Evolutionary conservation across 2,329 filamentous ascomycete species (phyloP).

Genomic region (Coccinonectria pachysandricola): DNA sequence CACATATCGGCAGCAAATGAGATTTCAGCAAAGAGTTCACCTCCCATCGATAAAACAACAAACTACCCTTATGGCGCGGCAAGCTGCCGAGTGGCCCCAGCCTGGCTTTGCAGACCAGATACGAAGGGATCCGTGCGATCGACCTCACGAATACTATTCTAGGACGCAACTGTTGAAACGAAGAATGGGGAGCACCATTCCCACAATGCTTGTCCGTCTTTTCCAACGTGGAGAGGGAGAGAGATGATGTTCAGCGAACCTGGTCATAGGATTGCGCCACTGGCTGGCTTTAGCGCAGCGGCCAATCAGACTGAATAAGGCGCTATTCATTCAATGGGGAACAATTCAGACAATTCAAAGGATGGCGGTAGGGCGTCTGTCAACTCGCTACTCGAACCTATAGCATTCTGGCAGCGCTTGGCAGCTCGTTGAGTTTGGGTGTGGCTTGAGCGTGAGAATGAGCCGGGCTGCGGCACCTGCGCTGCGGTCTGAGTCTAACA

Average conservation of each 20-base stretch:
- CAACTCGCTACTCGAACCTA: slow-evolving; percentile 10
- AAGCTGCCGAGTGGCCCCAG: too few species aligned
- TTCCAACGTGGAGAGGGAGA: slow-evolving; percentile 2
- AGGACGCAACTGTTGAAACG: too few species aligned
- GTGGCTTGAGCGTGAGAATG: slow-evolving; percentile 10
- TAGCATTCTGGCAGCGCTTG: slow-evolving; percentile 2
- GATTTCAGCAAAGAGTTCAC: too few species aligned
- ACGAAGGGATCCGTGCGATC: too few species aligned
- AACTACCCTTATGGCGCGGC: too few species aligned
- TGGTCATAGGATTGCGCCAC: slow-evolving; percentile 18
- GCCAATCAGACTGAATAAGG: slow-evolving; percentile 12
- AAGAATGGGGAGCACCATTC: too few species aligned
- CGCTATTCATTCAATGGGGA: slow-evolving; percentile 6
- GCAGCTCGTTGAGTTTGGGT: slow-evolving; percentile 8
- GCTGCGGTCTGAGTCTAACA: slow-evolving; percentile 16
- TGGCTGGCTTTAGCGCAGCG: slow-evolving; percentile 13
- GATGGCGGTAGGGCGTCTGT: slow-evolving; percentile 13
- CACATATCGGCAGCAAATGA: too few species aligned
- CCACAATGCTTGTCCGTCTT: slow-evolving; percentile 1
- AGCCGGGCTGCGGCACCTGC: slow-evolving; percentile 17
- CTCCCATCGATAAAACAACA: too few species aligned
- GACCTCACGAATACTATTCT: too few species aligned
- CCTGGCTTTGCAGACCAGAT: too few species aligned
- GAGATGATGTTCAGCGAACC: not conserved
- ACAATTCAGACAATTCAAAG: slow-evolving; percentile 13